A percentile compares a stretch with the other conserved stretches of the same genome.
Evolutionary conservation across 176 grass and related monocot genomes (phyloP).

Genomic region (Cenchrus fungigraminus): DNA sequence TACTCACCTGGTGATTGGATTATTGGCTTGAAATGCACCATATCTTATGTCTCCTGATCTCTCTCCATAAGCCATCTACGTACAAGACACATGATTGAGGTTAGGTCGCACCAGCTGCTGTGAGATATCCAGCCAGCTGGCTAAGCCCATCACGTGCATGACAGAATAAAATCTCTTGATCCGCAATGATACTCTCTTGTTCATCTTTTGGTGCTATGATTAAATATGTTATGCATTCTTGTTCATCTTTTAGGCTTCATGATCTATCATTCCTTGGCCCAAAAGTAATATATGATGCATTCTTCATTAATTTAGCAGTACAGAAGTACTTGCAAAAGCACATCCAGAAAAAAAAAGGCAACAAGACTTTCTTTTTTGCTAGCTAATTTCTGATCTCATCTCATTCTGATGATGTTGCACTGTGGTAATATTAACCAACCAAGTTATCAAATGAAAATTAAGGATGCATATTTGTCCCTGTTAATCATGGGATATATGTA

Average conservation of each 20-base stretch:
- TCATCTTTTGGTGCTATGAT: slow-evolving; percentile 20
- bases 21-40: slow-evolving; percentile 39
- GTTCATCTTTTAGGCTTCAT: slow-evolving; percentile 30
- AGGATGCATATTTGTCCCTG: neutral
- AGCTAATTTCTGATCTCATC: neutral
- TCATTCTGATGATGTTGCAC: neutral
- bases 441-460: neutral
- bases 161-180: slow-evolving; percentile 54
- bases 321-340: neutral
- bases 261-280: neutral
- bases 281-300: slow-evolving; percentile 30
- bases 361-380: neutral
- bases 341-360: neutral
- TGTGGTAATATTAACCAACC: neutral
- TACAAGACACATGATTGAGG: slow-evolving; percentile 24
- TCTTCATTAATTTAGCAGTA: neutral
- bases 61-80: slow-evolving; percentile 56
- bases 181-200: slow-evolving; percentile 45
- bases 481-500: neutral
- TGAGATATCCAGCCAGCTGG: slow-evolving; percentile 32
- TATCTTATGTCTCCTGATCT: slow-evolving; percentile 55
- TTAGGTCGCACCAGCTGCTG: slow-evolving; percentile 36
- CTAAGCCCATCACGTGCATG: slow-evolving; percentile 54
- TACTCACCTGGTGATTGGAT: slow-evolving; percentile 39
- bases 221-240: neutral